Conservation (phyloP, 2,329 filamentous ascomycete genomes). For the Diaporthe nobilis region DNA sequence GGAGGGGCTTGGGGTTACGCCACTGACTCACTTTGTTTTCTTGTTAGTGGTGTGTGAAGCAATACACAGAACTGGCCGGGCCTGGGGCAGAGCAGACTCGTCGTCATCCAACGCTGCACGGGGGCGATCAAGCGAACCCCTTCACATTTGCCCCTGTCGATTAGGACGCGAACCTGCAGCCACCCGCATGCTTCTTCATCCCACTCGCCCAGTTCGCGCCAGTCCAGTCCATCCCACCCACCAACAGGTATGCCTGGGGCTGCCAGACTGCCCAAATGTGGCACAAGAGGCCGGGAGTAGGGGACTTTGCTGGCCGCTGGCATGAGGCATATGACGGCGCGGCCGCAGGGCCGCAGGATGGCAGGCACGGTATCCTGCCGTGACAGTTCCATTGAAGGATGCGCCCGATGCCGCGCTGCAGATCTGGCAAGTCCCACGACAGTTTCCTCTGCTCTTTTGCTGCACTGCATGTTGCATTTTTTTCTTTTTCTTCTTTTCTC, state of each 20-base stretch:
- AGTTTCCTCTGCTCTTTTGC: neutral
- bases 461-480: neutral
- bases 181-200: conserved; percentile 25
- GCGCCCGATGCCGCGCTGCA: conserved; percentile 14
- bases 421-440: conserved; percentile 30
- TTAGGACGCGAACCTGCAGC: conserved; percentile 21
- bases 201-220: neutral
- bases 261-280: neutral
- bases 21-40: conserved; percentile 34
- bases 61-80: conserved; percentile 7
- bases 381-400: conserved; percentile 6
- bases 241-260: neutral
- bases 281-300: conserved; percentile 1
- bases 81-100: neutral
- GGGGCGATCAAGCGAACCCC: neutral
- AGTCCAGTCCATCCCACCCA: neutral
- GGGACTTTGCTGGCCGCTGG: neutral
- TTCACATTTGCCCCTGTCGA: conserved; percentile 21
- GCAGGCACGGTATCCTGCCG: conserved; percentile 16
- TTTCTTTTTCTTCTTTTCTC: neutral
- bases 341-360: neutral
- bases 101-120: neutral
- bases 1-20: conserved; percentile 4
- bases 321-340: neutral
- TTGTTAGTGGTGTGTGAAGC: conserved; percentile 21